Evolutionary conservation across 139 green algal species (phyloP).

Genomic region (Trebouxia sp.): DNA sequence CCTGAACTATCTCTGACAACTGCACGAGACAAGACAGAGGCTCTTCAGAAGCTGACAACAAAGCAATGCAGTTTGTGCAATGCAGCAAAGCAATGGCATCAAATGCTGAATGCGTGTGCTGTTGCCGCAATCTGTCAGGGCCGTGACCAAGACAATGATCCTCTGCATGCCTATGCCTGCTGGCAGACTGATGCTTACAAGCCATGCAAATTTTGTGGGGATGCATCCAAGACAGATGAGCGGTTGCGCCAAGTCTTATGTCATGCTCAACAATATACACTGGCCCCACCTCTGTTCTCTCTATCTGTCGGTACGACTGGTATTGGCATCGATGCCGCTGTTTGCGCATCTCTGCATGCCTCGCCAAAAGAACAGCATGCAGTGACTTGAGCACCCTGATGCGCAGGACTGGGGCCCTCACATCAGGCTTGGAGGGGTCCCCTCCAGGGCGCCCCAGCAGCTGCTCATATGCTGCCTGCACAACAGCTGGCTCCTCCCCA

Average conservation of each 20-base stretch:
- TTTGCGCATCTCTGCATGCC: neutral
- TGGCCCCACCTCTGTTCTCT: neutral
- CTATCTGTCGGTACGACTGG: neutral
- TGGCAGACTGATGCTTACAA: no score
- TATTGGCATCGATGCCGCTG: neutral
- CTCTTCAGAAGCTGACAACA: no score
- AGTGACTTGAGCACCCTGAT: constrained; percentile 13
- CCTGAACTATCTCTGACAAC: neutral
- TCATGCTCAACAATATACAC: neutral
- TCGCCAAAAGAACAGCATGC: neutral
- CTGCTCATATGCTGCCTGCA: constrained; percentile 20
- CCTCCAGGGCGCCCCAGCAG: constrained; percentile 31
- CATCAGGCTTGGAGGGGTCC: constrained; percentile 6
- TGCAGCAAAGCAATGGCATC: neutral
- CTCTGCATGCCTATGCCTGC: no score
- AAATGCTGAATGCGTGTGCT: no score
- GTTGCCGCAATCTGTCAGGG: no score
- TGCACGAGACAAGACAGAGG: neutral
- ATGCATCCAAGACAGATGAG: no score
- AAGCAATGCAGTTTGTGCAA: neutral
- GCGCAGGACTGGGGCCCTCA: neutral
- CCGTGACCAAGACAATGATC: no score
- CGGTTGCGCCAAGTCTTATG: no score
- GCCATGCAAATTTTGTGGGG: neutral
- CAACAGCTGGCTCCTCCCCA: neutral